Conservation (phyloP, 495 filamentous ascomycete genomes). For the Annulohypoxylon nitens region DNA sequence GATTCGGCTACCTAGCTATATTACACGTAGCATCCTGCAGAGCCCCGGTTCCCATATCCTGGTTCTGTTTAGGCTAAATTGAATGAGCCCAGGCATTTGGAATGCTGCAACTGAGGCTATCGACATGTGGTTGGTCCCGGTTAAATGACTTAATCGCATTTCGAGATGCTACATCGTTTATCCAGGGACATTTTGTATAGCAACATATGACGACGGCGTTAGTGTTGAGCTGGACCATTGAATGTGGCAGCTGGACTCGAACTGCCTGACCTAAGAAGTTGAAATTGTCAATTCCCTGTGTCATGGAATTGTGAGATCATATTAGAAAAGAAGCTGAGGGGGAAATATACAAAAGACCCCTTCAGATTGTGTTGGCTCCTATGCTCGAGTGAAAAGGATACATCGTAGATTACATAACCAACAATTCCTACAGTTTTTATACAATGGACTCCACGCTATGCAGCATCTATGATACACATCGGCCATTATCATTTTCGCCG, state of each 20-base stretch:
- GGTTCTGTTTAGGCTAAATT: constrained; percentile 44
- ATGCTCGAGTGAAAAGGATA: background rate
- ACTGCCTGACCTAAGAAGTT: background rate
- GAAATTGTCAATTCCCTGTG: too few species aligned
- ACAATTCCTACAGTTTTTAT: constrained; percentile 14
- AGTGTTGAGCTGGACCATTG: too few species aligned
- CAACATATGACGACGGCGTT: too few species aligned
- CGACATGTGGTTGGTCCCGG: constrained; percentile 3
- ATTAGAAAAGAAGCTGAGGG: background rate
- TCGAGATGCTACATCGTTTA: background rate
- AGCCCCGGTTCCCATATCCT: constrained; percentile 31
- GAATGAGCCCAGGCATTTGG: constrained; percentile 21
- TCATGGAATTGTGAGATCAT: background rate
- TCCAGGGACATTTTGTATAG: too few species aligned
- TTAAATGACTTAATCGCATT: background rate
- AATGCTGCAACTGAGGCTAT: background rate
- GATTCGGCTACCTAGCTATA: background rate
- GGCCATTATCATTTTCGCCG: background rate
- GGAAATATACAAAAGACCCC: background rate
- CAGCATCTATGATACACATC: constrained; percentile 37
- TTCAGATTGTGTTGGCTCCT: background rate
- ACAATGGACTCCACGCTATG: constrained; percentile 46
- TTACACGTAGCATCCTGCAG: constrained; percentile 24
- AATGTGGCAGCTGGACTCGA: too few species aligned
- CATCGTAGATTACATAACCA: constrained; percentile 10